Percentiles rank a stretch among this genome's conserved stretches.
Evolutionary conservation across 805 yeast genomes (phyloP).

Genomic region (Candida koratica): DNA sequence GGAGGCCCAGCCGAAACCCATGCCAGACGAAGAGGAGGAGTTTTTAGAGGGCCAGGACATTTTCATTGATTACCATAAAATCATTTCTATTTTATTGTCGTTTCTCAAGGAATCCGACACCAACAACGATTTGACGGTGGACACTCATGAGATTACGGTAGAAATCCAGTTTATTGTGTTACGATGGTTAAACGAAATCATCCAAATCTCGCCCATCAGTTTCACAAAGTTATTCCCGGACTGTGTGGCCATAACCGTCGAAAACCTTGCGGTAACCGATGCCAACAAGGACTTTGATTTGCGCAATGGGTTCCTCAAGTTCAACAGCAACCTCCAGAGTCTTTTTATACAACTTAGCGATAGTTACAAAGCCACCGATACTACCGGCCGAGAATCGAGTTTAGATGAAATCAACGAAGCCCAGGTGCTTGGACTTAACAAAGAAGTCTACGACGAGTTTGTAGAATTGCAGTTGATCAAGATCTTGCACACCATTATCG

Average conservation of each 20-base stretch:
- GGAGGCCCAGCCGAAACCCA: slow-evolving; percentile 2
- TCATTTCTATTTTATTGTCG: slow-evolving; percentile 76
- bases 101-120: slow-evolving; percentile 50
- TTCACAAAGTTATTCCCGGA: slow-evolving; percentile 73
- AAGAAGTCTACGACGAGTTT: slow-evolving; percentile 39
- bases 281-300: slow-evolving; percentile 35
- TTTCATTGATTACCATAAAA: slow-evolving; percentile 70
- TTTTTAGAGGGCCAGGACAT: slow-evolving; percentile 63
- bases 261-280: slow-evolving; percentile 35
- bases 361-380: slow-evolving; percentile 10
- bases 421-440: slow-evolving; percentile 40
- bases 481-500: slow-evolving; percentile 65
- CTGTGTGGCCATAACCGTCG: slow-evolving; percentile 61
- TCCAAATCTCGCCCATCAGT: slow-evolving; percentile 71
- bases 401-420: slow-evolving; percentile 14
- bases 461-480: slow-evolving; percentile 38
- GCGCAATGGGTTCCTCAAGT: slow-evolving; percentile 32
- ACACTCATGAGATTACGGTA: slow-evolving; percentile 34
- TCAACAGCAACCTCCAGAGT: slow-evolving; percentile 31
- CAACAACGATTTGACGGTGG: slow-evolving; percentile 27
- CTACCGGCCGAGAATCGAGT: background rate
- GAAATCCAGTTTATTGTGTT: slow-evolving; percentile 77
- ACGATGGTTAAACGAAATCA: slow-evolving; percentile 74
- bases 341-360: slow-evolving; percentile 31
- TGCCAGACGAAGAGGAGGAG: slow-evolving; percentile 33